These are phyloP conservation scores for Citrus cavaleriei DNA, from an alignment of 345 rosid genomes.

Conservation along the genomic window DNA sequence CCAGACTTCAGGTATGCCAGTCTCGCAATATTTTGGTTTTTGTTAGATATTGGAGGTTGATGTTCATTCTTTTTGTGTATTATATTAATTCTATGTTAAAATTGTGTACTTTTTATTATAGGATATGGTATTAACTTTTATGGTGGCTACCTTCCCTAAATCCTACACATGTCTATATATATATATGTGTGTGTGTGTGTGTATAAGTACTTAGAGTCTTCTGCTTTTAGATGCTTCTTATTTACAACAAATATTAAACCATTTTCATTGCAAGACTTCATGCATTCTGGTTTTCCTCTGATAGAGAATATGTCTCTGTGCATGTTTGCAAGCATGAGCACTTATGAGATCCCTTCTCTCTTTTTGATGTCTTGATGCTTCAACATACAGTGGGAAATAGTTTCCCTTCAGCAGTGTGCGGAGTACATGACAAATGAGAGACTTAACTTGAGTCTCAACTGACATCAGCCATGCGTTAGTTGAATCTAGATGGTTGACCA, in stretches of 20 bases:
- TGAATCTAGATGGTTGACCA: neutral
- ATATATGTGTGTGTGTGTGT: no score
- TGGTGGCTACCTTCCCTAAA: neutral
- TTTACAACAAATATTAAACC: neutral
- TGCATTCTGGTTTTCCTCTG: neutral
- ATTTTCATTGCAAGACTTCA: neutral
- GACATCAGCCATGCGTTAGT: neutral
- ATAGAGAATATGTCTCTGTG: neutral
- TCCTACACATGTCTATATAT: neutral
- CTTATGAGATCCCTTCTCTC: neutral
- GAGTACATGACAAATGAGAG: neutral
- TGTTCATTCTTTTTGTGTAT: neutral
- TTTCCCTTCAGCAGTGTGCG: neutral
- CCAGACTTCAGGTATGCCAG: slow-evolving; percentile 72
- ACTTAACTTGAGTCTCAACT: neutral
- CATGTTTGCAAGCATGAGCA: neutral
- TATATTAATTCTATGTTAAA: neutral
- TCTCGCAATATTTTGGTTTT: neutral
- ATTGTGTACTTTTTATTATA: neutral
- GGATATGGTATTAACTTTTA: neutral
- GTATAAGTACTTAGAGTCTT: neutral
- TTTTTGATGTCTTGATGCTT: slow-evolving; percentile 1
- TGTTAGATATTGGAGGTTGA: neutral
- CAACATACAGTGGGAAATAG: neutral
- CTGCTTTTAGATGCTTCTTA: neutral